Conservation (phyloP, 2,329 filamentous ascomycete species). For the Scleromitrula shiraiana region DNA sequence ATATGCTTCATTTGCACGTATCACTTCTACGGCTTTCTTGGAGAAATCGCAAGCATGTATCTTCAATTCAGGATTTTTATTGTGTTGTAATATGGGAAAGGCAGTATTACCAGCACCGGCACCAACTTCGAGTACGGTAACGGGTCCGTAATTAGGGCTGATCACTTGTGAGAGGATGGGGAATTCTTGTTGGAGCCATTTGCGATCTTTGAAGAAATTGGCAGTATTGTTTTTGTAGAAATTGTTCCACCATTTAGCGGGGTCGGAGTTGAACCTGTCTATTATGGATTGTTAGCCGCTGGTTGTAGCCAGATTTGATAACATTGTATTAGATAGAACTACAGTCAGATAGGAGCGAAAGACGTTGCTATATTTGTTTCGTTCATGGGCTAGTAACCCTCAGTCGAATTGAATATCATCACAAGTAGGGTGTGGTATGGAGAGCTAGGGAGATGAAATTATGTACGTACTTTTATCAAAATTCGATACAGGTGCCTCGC, state of each 20-base stretch:
- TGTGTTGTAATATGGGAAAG: slow-evolving; percentile 79
- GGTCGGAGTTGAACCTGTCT: slow-evolving; percentile 81
- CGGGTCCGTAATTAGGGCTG: slow-evolving; percentile 56
- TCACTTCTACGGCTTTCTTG: slow-evolving; percentile 88
- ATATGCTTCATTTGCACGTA: slow-evolving; percentile 73
- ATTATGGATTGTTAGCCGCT: slow-evolving; percentile 34
- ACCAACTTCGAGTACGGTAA: slow-evolving; percentile 78
- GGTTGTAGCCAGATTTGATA: slow-evolving; percentile 6
- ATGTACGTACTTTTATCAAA: slow-evolving; percentile 71
- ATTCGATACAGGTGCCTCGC: slow-evolving; percentile 78
- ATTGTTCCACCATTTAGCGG: slow-evolving; percentile 94
- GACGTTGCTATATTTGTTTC: slow-evolving; percentile 49
- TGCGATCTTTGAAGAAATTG: slow-evolving; percentile 98
- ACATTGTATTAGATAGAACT: slow-evolving; percentile 14
- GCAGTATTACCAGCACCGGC: slow-evolving; percentile 95
- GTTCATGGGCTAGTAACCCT: slow-evolving; percentile 46
- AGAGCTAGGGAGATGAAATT: slow-evolving; percentile 3
- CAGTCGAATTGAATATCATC: slow-evolving; percentile 65
- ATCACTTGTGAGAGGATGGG: slow-evolving; percentile 76
- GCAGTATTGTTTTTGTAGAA: slow-evolving; percentile 97
- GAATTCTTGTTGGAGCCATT: slow-evolving; percentile 96
- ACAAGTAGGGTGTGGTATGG: slow-evolving; percentile 30
- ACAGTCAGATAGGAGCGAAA: slow-evolving; percentile 68
- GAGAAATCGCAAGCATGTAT: slow-evolving; percentile 96
- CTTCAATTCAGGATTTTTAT: slow-evolving; percentile 72